These are phyloP conservation scores for Prototheca cutis DNA, from an alignment of 163 green algal species.

Conservation along the genomic window DNA sequence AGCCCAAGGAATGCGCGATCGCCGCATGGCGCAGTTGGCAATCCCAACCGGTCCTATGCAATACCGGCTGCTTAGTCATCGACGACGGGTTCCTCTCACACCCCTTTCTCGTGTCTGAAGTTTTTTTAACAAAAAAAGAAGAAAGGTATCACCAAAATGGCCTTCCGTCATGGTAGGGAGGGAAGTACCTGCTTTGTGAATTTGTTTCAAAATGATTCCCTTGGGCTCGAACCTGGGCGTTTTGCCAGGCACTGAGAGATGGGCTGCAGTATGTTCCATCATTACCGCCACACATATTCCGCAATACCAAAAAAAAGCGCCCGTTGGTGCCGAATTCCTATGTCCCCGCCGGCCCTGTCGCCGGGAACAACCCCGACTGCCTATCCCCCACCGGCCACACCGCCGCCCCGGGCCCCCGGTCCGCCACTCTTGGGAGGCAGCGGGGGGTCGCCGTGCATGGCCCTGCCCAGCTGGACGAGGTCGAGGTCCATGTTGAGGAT, in stretches of 20 bases:
- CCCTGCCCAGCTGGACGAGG: slow-evolving; percentile 20
- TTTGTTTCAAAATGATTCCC: background rate
- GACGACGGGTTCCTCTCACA: background rate
- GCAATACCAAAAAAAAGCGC: background rate
- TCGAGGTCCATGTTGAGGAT: slow-evolving; percentile 34
- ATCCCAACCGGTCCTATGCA: background rate
- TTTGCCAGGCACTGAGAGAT: background rate
- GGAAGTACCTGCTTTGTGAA: background rate
- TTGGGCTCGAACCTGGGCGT: background rate
- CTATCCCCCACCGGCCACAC: background rate
- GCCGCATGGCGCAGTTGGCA: background rate
- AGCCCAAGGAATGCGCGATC: background rate
- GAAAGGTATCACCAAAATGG: background rate
- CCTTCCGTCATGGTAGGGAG: too few relatives aligned
- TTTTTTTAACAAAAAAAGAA: background rate
- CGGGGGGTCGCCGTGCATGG: slow-evolving; percentile 22
- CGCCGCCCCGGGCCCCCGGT: too few relatives aligned
- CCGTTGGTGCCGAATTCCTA: background rate
- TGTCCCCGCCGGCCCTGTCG: background rate
- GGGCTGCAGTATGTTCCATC: background rate
- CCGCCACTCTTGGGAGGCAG: background rate
- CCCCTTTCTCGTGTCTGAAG: too few relatives aligned
- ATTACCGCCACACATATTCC: background rate
- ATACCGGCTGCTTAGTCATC: background rate
- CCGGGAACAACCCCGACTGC: background rate